These are phyloP conservation scores for Hypseocharis bilobata DNA, from an alignment of 441 rosid species.

Conservation along the genomic window DNA sequence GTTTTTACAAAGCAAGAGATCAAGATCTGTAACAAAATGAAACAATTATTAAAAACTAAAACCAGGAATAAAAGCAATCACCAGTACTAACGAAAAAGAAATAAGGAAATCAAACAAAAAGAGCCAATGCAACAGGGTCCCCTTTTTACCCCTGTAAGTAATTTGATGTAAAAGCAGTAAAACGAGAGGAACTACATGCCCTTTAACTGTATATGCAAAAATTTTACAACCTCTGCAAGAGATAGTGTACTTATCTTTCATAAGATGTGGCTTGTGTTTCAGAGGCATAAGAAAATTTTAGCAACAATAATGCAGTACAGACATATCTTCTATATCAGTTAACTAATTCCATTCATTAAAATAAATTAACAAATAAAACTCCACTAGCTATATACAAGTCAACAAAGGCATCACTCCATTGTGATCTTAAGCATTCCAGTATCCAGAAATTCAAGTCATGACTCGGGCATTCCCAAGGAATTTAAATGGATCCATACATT, in stretches of 20 bases:
- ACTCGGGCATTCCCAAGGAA: too few relatives aligned
- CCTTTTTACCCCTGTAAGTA: too few relatives aligned
- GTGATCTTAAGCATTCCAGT: too few relatives aligned
- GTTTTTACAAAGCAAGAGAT: constrained; percentile 64
- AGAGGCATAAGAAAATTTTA: background rate
- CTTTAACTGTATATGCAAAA: background rate
- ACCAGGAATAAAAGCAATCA: constrained; percentile 8
- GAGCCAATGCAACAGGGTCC: background rate
- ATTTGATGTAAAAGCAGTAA: background rate
- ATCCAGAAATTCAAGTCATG: too few relatives aligned
- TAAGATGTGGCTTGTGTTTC: background rate
- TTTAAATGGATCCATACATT: background rate
- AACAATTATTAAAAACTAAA: constrained; percentile 13
- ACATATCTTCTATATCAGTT: too few relatives aligned
- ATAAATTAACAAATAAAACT: too few relatives aligned
- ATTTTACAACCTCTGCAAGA: background rate
- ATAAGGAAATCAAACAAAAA: background rate
- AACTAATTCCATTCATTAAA: too few relatives aligned
- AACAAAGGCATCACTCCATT: too few relatives aligned
- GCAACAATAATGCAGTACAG: background rate
- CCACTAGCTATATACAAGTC: too few relatives aligned
- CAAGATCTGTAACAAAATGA: constrained; percentile 43
- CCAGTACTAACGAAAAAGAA: background rate
- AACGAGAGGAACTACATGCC: background rate
- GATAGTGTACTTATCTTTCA: background rate